Evolutionary conservation across 2,329 filamentous ascomycete genomes (phyloP), one percentile per base, ranked within the genome.

Genomic region (Beauveria bassiana): DNA sequence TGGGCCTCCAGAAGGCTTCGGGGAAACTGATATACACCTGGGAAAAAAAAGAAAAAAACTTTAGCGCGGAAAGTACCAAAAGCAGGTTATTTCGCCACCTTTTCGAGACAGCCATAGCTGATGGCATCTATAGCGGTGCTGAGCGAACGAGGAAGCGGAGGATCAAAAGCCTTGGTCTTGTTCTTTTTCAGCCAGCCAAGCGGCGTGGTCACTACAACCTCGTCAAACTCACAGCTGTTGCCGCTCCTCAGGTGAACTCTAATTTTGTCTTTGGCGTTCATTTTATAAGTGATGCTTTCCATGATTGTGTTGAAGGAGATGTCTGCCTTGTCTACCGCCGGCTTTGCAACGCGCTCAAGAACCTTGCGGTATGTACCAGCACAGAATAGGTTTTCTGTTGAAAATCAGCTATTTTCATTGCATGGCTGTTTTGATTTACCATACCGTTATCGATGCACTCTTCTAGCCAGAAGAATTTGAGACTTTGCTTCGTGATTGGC

Each of bases 391-490:
- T 86, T 86, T 66, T 85, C 83, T 85, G 50, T 61, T 22, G 20
- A 22, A 22, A 22, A 22, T 22, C 20, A 22, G 20, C 20, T 22
- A 22, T 22, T 22, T 22, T 22, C 20, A 22, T 22, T 22, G 20
- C 20, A 22, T 22, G 20, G 20, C 20, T 22, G 20, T 38, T 62
- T 20, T 5, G 0, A 4, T 34, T 2, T 16, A 1, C 10, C 55
- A 3, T 69, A 84, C 84, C 82, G 51, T 88, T 88, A 69, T 91
- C 88, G 58, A 91, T 86, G 65, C 87, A 90, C 72, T 91, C 87
- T 69, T 92, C 89, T 5, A 92, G 70, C 87, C 88, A 91, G 70
- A 91, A 89, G 74, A 85, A 91, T 74, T 86, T 89, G 38, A 91
- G 75, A 66, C 87, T 90, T 70, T 92, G 89, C 28, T 70, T 80